Conservation (phyloP, 208 protist genomes). For the Lotmaria passim region DNA sequence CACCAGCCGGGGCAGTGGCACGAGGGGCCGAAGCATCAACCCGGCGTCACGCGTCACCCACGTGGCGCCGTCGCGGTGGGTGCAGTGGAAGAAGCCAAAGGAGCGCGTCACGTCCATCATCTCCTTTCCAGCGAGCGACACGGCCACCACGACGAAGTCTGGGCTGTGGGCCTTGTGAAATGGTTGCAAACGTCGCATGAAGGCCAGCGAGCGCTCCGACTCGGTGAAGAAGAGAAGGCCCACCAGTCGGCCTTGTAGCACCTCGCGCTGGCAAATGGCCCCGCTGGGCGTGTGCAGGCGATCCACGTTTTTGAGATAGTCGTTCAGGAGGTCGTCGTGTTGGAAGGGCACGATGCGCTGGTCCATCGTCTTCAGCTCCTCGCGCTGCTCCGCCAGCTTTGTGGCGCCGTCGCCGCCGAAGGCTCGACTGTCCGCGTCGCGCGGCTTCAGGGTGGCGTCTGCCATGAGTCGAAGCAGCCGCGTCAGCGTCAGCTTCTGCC, state of each 20-base stretch:
- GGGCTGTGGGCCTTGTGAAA: constrained; percentile 62
- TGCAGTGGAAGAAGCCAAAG: constrained; percentile 85
- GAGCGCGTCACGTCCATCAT: constrained; percentile 69
- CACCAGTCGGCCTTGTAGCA: constrained; percentile 78
- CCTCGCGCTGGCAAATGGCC: constrained; percentile 36
- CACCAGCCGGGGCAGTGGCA: constrained; percentile 65
- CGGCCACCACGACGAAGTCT: constrained; percentile 75
- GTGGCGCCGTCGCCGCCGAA: constrained; percentile 75
- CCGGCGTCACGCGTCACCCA: constrained; percentile 77
- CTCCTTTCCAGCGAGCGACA: constrained; percentile 71
- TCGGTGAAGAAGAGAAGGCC: constrained; percentile 85
- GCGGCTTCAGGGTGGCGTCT: constrained; percentile 74
- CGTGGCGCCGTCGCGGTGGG: constrained; percentile 71
- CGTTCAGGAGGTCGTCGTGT: constrained; percentile 65
- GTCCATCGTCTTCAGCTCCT: constrained; percentile 82
- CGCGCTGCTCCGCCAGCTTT: constrained; percentile 53
- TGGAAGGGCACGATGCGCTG: constrained; percentile 63
- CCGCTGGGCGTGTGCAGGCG: constrained; percentile 62
- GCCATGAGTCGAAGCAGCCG: constrained; percentile 44
- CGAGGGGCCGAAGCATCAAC: constrained; percentile 48
- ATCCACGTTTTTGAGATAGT: constrained; percentile 74
- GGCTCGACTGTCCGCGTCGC: constrained; percentile 62
- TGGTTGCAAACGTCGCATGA: constrained; percentile 61
- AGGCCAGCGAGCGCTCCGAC: constrained; percentile 63
- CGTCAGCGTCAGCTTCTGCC: constrained; percentile 54